Conservation (phyloP, 768 basidiomycete species). For the Rhodotorula taiwanensis region DNA sequence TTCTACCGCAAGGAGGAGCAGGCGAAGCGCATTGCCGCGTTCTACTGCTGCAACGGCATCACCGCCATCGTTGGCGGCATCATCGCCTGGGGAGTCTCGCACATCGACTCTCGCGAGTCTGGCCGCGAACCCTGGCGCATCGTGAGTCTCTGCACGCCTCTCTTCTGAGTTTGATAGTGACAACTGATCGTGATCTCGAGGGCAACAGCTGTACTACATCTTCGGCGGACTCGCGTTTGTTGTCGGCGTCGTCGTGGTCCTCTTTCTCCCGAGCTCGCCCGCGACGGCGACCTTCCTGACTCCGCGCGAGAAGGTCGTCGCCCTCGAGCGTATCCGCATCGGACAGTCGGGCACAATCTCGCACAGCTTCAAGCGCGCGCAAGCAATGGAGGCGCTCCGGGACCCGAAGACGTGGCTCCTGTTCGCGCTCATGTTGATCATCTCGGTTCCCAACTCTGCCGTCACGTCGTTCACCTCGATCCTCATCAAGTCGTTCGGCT, state of each 20-base stretch:
- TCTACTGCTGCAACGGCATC: conserved; percentile 59
- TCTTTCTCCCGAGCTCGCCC: conserved; percentile 62
- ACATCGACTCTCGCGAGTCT: conserved; percentile 50
- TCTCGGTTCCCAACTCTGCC: conserved; percentile 49
- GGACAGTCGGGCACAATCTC: conserved; percentile 60
- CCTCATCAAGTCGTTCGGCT: conserved; percentile 16
- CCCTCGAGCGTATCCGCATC: conserved; percentile 60
- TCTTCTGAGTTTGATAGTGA: too few species aligned
- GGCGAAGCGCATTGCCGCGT: conserved; percentile 58
- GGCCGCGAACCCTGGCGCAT: conserved; percentile 50
- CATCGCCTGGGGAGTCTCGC: conserved; percentile 57
- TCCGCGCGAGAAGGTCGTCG: conserved; percentile 57
- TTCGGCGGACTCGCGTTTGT: not conserved
- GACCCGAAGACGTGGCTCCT: conserved; percentile 61
- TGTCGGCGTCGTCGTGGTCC: conserved; percentile 46
- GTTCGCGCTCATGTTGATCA: conserved; percentile 50
- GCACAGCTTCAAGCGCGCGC: conserved; percentile 55
- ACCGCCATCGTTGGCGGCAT: conserved; percentile 51
- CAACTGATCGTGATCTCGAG: not conserved
- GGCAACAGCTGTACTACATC: conserved; percentile 18
- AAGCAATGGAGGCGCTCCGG: conserved; percentile 54
- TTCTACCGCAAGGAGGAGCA: conserved; percentile 66
- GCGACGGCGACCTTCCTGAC: conserved; percentile 57
- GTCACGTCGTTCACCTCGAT: conserved; percentile 27
- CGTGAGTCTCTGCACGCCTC: not conserved